These are phyloP conservation scores for Bonia amplexicaulis DNA, from an alignment of 176 grass and related monocot genomes.

Conservation along the genomic window DNA sequence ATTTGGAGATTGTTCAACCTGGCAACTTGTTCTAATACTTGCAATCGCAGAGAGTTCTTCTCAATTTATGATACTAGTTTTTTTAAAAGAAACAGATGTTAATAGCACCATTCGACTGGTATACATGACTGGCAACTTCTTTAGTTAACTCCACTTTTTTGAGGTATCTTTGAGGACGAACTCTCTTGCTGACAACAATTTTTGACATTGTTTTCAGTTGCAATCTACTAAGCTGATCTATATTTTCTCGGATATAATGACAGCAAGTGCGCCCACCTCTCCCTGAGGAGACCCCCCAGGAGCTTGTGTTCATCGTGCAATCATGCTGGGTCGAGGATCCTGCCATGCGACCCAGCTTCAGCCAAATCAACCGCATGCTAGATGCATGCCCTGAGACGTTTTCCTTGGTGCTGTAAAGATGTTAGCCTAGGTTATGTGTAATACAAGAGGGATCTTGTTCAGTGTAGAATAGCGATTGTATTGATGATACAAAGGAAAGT, in stretches of 20 bases:
- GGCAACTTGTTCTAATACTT: neutral
- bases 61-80: neutral
- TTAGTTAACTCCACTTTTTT: neutral
- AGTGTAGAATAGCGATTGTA: too few species aligned
- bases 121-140: neutral
- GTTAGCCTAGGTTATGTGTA: too few species aligned
- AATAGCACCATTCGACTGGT: neutral
- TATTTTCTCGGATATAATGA: neutral
- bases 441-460: too few species aligned
- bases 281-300: conserved; percentile 65
- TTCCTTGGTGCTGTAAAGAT: too few species aligned
- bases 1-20: neutral
- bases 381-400: too few species aligned
- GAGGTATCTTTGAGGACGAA: neutral
- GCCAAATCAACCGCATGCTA: too few species aligned
- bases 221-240: neutral
- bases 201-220: neutral
- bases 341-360: too few species aligned
- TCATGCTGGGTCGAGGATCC: conserved; percentile 98
- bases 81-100: neutral
- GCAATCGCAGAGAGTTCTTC: too few species aligned
- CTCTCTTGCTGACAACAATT: neutral
- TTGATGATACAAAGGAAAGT: too few species aligned
- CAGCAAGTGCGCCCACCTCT: conserved; percentile 89
- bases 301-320: conserved; percentile 77